These are phyloP conservation scores for Corynascus novoguineensis DNA, from an alignment of 495 filamentous ascomycete species.

Conservation along the genomic window DNA sequence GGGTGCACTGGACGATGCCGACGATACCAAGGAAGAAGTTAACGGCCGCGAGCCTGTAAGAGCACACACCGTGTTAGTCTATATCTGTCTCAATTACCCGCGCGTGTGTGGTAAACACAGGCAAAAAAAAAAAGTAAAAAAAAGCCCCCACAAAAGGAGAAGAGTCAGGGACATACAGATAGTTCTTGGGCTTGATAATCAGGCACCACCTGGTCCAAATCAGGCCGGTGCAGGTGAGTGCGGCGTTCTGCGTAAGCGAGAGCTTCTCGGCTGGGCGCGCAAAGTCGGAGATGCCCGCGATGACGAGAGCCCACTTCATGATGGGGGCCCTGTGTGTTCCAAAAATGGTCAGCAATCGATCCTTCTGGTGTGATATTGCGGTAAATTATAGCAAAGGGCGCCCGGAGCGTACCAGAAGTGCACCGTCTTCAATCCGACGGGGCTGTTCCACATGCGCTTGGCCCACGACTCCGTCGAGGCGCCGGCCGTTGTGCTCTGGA, in stretches of 20 bases:
- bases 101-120: too few relatives aligned
- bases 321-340: constrained; percentile 68
- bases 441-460: constrained; percentile 78
- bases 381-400: not conserved
- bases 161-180: constrained; percentile 55
- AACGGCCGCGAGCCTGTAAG: constrained; percentile 75
- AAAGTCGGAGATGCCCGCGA: constrained; percentile 90
- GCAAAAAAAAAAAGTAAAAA: constrained; percentile 9
- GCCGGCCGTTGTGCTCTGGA: constrained; percentile 56
- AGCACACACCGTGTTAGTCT: not conserved
- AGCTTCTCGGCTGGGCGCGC: constrained; percentile 86
- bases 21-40: constrained; percentile 97
- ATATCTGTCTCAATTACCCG: too few relatives aligned
- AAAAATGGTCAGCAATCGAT: not conserved
- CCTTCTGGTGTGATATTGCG: too few relatives aligned
- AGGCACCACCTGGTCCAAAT: constrained; percentile 99
- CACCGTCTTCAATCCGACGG: constrained; percentile 87
- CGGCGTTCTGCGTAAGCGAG: constrained; percentile 83
- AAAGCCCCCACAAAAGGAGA: not conserved
- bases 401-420: constrained; percentile 83
- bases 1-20: constrained; percentile 70
- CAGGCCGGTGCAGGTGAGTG: constrained; percentile 78
- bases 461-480: constrained; percentile 52
- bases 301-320: constrained; percentile 95
- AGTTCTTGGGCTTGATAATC: constrained; percentile 89